Conservation (phyloP, 2,329 filamentous ascomycete genomes). For the Aspergillus transmontanensis region DNA sequence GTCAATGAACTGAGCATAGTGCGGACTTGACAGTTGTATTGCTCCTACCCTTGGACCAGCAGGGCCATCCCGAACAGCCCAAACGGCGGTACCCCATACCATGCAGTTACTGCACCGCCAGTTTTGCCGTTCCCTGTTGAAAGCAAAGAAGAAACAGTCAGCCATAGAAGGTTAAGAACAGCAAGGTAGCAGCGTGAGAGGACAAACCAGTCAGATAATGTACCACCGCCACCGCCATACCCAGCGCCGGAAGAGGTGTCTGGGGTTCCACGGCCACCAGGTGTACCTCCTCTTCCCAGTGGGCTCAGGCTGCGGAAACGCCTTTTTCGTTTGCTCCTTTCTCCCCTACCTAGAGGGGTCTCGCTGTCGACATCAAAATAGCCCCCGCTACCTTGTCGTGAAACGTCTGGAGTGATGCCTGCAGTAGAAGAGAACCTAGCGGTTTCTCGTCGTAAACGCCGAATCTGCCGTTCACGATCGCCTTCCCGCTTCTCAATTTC, state of each 20-base stretch:
- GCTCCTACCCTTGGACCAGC: conserved; percentile 73
- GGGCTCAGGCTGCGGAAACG: conserved; percentile 88
- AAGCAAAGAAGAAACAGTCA: conserved; percentile 12
- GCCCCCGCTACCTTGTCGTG: conserved; percentile 55
- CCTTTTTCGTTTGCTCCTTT: conserved; percentile 93
- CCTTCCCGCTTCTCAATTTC: conserved; percentile 97
- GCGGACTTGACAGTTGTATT: conserved; percentile 1
- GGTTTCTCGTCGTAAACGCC: conserved; percentile 84
- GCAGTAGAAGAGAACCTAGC: conserved; percentile 86
- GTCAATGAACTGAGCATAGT: conserved; percentile 19
- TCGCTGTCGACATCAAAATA: conserved; percentile 65
- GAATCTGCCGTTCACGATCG: conserved; percentile 87
- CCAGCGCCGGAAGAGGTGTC: conserved; percentile 65
- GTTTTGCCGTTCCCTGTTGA: conserved; percentile 66
- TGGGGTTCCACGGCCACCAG: conserved; percentile 75
- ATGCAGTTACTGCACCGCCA: conserved; percentile 90
- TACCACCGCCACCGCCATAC: conserved; percentile 67
- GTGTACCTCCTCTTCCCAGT: conserved; percentile 66
- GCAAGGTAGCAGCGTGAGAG: background rate
- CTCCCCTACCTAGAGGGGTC: conserved; percentile 86
- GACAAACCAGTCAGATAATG: conserved; percentile 64
- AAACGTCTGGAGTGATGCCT: conserved; percentile 76
- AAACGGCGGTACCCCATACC: conserved; percentile 86
- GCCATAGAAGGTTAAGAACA: background rate
- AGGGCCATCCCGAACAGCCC: conserved; percentile 92